Evolutionary conservation across 2,329 filamentous ascomycete species (phyloP), one percentile per base, ranked within the genome.

Genomic region (Pseudocercospora fijiensis): DNA sequence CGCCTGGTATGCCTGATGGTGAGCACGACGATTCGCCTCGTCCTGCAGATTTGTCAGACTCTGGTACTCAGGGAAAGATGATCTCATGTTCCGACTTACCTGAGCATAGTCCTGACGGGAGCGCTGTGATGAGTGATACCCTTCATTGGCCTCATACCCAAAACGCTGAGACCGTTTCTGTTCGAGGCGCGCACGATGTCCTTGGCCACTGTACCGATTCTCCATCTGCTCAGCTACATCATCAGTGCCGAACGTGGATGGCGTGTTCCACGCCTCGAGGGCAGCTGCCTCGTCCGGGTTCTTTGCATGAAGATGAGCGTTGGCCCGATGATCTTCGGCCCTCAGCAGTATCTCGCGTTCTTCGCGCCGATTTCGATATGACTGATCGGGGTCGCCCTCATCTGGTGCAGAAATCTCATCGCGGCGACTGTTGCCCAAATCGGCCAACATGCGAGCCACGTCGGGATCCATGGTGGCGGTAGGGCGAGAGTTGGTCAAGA

Each of bases 371-470:
- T 24, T 28, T 10, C 45, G 45, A 9, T 18, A 16, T 49, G 45
- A 26, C 18, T 18, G 45, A 49, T 49, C 20, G 9, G 33, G 30
- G 56, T 45, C 22, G 13, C 26, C 30, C 18, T 61, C 64, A 11
- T 60, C 56, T 22, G 67, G 69, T 4, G 68, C 67, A 2, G 70
- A 70, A 4, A 71, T 30, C 8, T 55, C 8, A 26, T 73, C 71
- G 10, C 70, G 69, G 20, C 69, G 70, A 1, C 13, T 41, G 22
- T 45, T 26, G 60, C 69, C 69, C 16, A 73, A 65, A 45, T 73
- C 70, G n/a, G 64, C 65, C 51, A 71, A 45, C 71, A 73, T 73
- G 6, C 26, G 43, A 27, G 65, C 66, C 20, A 65, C 63, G 8
- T 66, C 65, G 30, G 62, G 20, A 20, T 65, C 66, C 69, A 70